Conservation (phyloP, 2,329 filamentous ascomycete species). For the Phaeosphaeria sp. region DNA sequence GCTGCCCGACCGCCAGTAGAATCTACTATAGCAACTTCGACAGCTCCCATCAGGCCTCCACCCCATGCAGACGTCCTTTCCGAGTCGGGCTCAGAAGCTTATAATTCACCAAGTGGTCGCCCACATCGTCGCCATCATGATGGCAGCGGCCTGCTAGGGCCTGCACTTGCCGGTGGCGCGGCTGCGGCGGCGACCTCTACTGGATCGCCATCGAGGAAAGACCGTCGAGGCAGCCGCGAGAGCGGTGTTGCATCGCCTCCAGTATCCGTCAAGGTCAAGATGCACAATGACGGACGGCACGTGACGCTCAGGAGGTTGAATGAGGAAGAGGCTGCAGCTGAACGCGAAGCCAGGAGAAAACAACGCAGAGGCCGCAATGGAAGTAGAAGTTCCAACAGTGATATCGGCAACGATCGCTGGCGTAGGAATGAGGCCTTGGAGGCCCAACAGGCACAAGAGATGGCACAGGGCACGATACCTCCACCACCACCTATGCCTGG, state of each 20-base stretch:
- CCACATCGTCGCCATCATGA: conserved; percentile 41
- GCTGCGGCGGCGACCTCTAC: conserved; percentile 32
- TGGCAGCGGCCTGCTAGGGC: conserved; percentile 19
- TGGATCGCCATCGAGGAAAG: conserved; percentile 38
- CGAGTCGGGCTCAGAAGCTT: conserved; percentile 51
- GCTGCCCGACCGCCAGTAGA: conserved; percentile 35
- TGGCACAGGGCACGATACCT: conserved; percentile 30
- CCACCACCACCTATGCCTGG: conserved; percentile 34
- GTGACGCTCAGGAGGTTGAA: conserved; percentile 68
- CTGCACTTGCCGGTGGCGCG: conserved; percentile 33
- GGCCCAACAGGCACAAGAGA: conserved; percentile 41
- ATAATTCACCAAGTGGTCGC: conserved; percentile 45
- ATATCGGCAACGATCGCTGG: conserved; percentile 47
- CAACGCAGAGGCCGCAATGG: conserved; percentile 46
- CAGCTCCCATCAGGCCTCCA: conserved; percentile 40
- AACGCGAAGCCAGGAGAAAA: conserved; percentile 60
- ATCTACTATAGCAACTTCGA: conserved; percentile 38
- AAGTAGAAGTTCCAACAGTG: conserved; percentile 49
- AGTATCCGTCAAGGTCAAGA: conserved; percentile 69
- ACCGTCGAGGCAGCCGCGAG: conserved; percentile 42
- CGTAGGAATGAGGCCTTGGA: conserved; percentile 48
- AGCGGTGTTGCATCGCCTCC: conserved; percentile 62
- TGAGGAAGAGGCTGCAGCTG: conserved; percentile 67
- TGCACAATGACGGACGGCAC: conserved; percentile 68
- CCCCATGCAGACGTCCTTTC: conserved; percentile 48